Evolutionary conservation across 2,329 filamentous ascomycete species (phyloP).

Genomic region (Paraphaeosphaeria minitans): DNA sequence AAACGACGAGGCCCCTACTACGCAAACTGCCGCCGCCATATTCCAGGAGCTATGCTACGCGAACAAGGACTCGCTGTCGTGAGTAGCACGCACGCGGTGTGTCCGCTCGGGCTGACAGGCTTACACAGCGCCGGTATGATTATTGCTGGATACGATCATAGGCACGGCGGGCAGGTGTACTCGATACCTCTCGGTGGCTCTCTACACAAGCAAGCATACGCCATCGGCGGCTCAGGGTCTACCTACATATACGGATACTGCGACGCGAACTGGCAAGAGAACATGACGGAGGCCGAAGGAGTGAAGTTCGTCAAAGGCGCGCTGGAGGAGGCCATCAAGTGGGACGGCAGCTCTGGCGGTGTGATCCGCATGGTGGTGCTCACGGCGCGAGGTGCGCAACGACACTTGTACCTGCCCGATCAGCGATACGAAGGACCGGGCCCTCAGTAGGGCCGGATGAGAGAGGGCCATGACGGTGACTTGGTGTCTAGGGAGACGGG

Average conservation of each 20-base stretch:
- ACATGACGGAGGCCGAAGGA: conserved; percentile 90
- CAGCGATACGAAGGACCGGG: conserved; percentile 77
- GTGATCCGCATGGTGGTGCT: conserved; percentile 98
- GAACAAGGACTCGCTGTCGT: conserved; percentile 95
- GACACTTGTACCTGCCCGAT: conserved; percentile 95
- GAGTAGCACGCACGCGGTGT: conserved; percentile 41
- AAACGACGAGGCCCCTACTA: conserved; percentile 89
- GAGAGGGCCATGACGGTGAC: conserved; percentile 5
- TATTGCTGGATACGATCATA: conserved; percentile 96
- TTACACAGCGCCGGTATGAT: conserved; percentile 83
- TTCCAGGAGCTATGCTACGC: conserved; percentile 98
- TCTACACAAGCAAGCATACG: conserved; percentile 94
- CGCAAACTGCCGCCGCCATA: conserved; percentile 90
- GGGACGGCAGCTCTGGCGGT: conserved; percentile 97
- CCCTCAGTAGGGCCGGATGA: conserved; percentile 48
- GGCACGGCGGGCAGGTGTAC: conserved; percentile 96
- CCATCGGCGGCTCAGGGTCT: conserved; percentile 94
- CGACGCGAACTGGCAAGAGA: conserved; percentile 92
- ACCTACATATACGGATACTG: conserved; percentile 99
- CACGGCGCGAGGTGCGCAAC: conserved; percentile 84
- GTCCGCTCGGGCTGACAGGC: conserved; percentile 22
- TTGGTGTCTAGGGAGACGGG: neutral
- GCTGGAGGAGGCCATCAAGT: conserved; percentile 94
- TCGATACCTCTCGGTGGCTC: conserved; percentile 95
- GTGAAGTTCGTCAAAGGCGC: conserved; percentile 92